These are phyloP conservation scores for Silene conica DNA, from an alignment of 148 eudicot genomes.

Conservation along the genomic window DNA sequence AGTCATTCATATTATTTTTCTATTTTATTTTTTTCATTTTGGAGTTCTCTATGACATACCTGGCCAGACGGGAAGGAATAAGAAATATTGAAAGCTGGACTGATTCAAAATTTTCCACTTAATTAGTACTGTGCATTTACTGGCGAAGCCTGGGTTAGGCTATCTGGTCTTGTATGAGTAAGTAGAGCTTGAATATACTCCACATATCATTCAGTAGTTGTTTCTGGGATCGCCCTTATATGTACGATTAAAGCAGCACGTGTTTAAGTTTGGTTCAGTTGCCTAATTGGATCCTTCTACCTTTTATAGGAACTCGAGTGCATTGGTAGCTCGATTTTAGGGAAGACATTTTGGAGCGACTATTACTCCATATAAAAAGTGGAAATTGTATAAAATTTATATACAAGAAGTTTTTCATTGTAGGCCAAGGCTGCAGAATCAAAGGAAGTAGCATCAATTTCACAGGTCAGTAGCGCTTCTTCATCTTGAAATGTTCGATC, in stretches of 20 bases:
- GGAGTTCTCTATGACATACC: too few species aligned
- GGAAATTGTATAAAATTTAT: not conserved
- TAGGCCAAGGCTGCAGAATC: constrained; percentile 71
- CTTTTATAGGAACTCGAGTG: not conserved
- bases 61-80: too few species aligned
- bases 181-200: not conserved
- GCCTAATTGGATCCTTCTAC: not conserved
- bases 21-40: not conserved
- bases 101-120: not conserved
- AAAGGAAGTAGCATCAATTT: constrained; percentile 26
- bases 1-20: not conserved
- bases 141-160: not conserved
- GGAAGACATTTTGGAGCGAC: not conserved
- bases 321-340: not conserved
- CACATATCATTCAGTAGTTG: not conserved
- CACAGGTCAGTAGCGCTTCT: constrained; percentile 20
- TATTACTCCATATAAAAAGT: not conserved
- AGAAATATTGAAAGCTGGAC: too few species aligned
- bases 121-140: not conserved
- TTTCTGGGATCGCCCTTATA: not conserved
- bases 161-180: not conserved
- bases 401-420: constrained; percentile 4
- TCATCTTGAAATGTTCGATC: constrained; percentile 30
- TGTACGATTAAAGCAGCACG: not conserved
- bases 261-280: not conserved